A percentile compares a stretch with the other conserved stretches of the same genome.
Evolutionary conservation across 306 rosid species (phyloP).

Genomic region (Vachellia pachyceras): DNA sequence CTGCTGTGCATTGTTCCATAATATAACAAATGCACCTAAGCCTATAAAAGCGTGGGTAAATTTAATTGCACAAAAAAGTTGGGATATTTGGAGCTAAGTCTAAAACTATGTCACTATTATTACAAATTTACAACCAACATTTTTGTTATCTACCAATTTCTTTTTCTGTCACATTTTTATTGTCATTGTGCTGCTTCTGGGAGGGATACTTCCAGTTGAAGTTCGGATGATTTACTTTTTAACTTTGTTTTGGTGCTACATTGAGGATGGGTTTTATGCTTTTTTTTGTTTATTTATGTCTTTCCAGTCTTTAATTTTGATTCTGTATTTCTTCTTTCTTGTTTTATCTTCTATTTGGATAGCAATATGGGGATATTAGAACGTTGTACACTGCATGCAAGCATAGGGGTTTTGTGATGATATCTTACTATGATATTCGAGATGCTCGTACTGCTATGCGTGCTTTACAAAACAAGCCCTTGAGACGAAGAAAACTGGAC

Average conservation of each 20-base stretch:
- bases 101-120: not conserved
- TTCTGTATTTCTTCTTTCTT: constrained; percentile 13
- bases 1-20: not conserved
- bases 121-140: not conserved
- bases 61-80: not conserved
- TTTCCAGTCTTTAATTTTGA: constrained; percentile 24
- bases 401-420: constrained; percentile 90
- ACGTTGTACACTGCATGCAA: constrained; percentile 87
- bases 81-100: not conserved
- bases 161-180: not conserved
- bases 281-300: not conserved
- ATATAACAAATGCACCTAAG: not conserved
- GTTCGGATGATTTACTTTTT: not conserved
- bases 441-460: constrained; percentile 90
- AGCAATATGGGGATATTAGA: constrained; percentile 86
- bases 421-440: constrained; percentile 83
- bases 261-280: constrained; percentile 22
- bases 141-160: not conserved
- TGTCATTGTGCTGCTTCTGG: not conserved
- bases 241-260: not conserved
- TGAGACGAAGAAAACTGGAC: constrained; percentile 85
- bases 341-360: constrained; percentile 27
- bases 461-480: constrained; percentile 76
- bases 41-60: not conserved
- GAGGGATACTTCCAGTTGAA: constrained; percentile 20